These are phyloP conservation scores for Coemansia sp. DNA, from an alignment of 192 early-diverging fungal species.

Conservation along the genomic window DNA sequence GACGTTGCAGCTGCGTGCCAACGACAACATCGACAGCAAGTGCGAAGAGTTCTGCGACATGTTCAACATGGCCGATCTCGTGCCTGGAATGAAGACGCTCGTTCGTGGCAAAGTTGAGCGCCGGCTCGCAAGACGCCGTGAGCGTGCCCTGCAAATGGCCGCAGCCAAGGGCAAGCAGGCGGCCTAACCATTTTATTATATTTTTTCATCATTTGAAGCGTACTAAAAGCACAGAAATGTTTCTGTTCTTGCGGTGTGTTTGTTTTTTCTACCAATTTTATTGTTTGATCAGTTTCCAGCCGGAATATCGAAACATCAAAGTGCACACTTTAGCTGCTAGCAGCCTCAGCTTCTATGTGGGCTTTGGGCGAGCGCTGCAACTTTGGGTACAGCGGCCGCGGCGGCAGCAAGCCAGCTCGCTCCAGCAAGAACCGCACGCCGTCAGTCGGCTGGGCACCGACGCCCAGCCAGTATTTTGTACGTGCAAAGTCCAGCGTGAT, in stretches of 20 bases:
- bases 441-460: conserved; percentile 94
- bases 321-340: neutral
- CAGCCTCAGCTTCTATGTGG: neutral
- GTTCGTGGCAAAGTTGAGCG: conserved; percentile 51
- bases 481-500: conserved; percentile 83
- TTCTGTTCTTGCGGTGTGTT: neutral
- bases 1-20: conserved; percentile 35
- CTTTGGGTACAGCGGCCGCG: conserved; percentile 42
- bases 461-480: conserved; percentile 96
- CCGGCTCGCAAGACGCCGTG: conserved; percentile 39
- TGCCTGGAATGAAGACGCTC: conserved; percentile 43
- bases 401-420: conserved; percentile 46
- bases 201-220: neutral
- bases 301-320: neutral
- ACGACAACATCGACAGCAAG: conserved; percentile 29
- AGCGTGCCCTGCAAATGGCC: conserved; percentile 39
- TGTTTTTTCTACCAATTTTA: conserved; percentile 1
- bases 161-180: conserved; percentile 18
- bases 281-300: no score
- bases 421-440: conserved; percentile 83
- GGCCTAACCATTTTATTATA: neutral
- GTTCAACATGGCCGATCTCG: conserved; percentile 40
- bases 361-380: conserved; percentile 26
- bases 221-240: neutral
- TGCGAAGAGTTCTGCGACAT: conserved; percentile 39